Percentiles rank a stretch among this genome's conserved stretches.
These are phyloP conservation scores for Baeospora myosura DNA, from an alignment of 1,284 basidiomycete species.

Conservation along the genomic window DNA sequence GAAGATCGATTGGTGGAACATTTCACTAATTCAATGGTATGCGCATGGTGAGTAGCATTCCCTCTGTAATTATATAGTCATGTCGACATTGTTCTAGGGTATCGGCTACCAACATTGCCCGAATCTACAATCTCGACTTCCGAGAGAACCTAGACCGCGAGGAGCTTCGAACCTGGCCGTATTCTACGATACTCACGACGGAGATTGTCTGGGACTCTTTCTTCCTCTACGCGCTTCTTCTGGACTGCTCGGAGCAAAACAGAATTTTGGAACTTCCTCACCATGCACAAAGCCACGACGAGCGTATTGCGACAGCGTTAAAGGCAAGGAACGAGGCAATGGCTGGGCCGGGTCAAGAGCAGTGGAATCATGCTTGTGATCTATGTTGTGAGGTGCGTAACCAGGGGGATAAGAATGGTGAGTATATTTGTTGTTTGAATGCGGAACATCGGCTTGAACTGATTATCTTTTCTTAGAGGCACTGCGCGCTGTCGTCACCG, in stretches of 20 bases:
- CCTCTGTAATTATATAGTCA: neutral
- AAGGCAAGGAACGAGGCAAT: neutral
- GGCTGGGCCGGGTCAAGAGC: constrained; percentile 1
- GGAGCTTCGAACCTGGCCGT: neutral
- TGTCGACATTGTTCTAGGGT: neutral
- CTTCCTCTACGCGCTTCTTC: constrained; percentile 1
- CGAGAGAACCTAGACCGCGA: neutral
- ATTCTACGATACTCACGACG: neutral
- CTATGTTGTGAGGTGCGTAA: neutral
- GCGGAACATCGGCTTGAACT: neutral
- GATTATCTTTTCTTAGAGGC: neutral
- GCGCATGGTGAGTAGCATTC: constrained; percentile 6
- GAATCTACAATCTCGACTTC: neutral
- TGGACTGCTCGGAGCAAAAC: neutral
- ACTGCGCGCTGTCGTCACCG: neutral
- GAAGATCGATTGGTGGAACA: constrained; percentile 7
- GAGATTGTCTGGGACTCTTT: constrained; percentile 1
- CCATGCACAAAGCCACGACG: neutral
- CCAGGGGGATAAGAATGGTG: neutral
- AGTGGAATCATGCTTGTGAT: constrained; percentile 1
- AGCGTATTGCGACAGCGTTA: neutral
- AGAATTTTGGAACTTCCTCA: neutral
- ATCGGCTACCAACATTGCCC: constrained; percentile 3
- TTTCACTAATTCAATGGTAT: constrained; percentile 7
- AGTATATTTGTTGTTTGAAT: neutral